Base-by-base conservation (phyloP, 768 basidiomycete genomes). In the Astraeus odoratus region DNA sequence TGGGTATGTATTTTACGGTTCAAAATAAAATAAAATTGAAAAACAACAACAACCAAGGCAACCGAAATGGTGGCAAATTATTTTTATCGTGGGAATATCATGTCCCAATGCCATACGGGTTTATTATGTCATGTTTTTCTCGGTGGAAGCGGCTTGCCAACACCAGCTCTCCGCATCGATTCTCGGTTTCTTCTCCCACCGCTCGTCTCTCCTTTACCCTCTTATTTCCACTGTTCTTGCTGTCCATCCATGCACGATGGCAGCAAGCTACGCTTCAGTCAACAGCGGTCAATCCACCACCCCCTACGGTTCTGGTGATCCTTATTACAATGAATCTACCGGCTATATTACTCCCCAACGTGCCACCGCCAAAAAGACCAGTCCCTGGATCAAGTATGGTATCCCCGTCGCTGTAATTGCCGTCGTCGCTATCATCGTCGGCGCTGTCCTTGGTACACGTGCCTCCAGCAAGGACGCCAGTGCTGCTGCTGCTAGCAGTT, bases 321-420 rank as follows among this genome's bases (percentile, higher is more conserved):
- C 82, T 7, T 79, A 80, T 67, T 81, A 83, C 64, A 73, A 71
- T 49, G 74, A 77, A 58, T 86, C 86, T 27, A 74, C 84, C 2
- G 86, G 84, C 43, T 85, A 73, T 53, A 76, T 86, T 54, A 69
- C 77, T 22, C 81, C 83, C 0, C 50, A 53, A 10, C 49, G 56
- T 47, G 59, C 69, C 30, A 54, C 51, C 39, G 82, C 76, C 73
- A 80, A 72, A 52, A 67, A 73, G 33, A 58, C 63, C 42, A 86
- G 78, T 67, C 78, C 74, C 45, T 91, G 83, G 86, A 66, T 89
- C 51, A 87, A 84, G 65, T 68, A 84, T 43, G 87, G 83, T 51
- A 57, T 88, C 18, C 87, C 86, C 13, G 61, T 85, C 42, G 70
- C 72, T 20, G 60, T 88, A 49, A 59, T 83, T 20, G 72, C 86